Evolutionary conservation across 2,329 filamentous ascomycete genomes (phyloP), one percentile per base, ranked within the genome.

Genomic region (Trichoderma atroviride): DNA sequence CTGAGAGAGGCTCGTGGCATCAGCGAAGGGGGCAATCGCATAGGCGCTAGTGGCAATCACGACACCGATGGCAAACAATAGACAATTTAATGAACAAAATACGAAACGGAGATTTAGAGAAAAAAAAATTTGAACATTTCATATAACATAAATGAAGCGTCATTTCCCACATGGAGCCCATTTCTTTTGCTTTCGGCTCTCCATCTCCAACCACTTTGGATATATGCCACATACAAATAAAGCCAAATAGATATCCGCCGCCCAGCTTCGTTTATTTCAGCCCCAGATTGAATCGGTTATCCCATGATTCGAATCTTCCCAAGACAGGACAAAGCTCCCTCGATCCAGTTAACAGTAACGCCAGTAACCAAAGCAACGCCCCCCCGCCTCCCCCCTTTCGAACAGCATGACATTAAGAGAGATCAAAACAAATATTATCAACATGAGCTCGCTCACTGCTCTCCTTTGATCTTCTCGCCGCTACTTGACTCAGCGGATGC

Each of bases 1-100:
- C 77, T 93, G 74, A 75, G 66, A 61, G 40, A 70, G 40, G 60
- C 64, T 10, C 56, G 43, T 19, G 70, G 57, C 52, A 69, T 52
- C 47, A 67, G 40, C n/a, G 43, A 56, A 27, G 56, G 27, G 31
- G 40, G 27, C 60, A 69, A 55, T 69, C 60, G 40, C 55, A 61
- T 57, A 56, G 59, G 40, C 69, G 55, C 35, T 66, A 69, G 68
- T 56, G 60, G 53, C 69, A 70, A 61, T 65, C 68, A 70, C 43
- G 63, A 56, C 59, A 69, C 29, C 43, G 58, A 37, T 35, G 53
- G 37, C 53, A 68, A 70, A 33, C 40, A 53, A 68, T 62, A 29
- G 65, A 61, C 11, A 57, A 61, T 43, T 43, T 56, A 24, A 47
- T 27, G 11, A 13, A 33, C 29, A 53, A 27, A n/a, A 43, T 43